A percentile compares a stretch with the other conserved stretches of the same genome.
phyloP scores from a whole-genome alignment of 495 filamentous ascomycete genomes.

The Neurospora sp. region DNA sequence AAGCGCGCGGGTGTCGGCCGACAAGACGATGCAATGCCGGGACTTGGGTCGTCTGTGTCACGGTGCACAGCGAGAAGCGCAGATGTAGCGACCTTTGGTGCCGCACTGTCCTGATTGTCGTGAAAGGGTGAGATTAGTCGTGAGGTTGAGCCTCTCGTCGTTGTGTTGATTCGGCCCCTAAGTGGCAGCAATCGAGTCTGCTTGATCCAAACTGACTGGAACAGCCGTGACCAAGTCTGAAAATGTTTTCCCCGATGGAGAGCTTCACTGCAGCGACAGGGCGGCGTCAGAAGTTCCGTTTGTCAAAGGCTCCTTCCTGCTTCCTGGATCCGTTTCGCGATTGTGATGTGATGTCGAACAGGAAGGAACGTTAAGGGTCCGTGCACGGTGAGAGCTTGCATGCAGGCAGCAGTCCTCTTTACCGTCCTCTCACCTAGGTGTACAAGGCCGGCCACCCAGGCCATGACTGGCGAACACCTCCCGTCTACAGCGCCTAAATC shows the following conservation, averaged over 20 bases:
- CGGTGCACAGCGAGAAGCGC: not conserved
- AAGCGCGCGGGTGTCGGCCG: not conserved
- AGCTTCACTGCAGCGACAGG: not conserved
- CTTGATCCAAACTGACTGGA: not conserved
- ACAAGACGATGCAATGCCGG: not conserved
- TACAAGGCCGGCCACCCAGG: not conserved
- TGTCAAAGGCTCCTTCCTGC: not conserved
- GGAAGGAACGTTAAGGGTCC: not conserved
- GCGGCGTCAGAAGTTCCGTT: not conserved
- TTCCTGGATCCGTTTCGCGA: not conserved
- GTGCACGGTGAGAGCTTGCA: not conserved
- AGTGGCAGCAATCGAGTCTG: not conserved
- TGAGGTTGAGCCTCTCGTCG: not conserved
- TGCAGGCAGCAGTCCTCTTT: not conserved
- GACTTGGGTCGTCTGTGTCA: not conserved
- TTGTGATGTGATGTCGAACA: not conserved
- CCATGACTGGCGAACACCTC: no score
- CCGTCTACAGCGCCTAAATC: no score
- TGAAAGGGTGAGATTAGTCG: not conserved
- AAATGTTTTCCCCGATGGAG: not conserved
- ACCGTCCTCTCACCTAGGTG: not conserved
- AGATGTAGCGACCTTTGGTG: not conserved
- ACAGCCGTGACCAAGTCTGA: not conserved
- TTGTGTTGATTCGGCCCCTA: not conserved
- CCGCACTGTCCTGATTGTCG: not conserved